These are phyloP conservation scores for Saraca asoca DNA, from an alignment of 331 rosid species.

Conservation along the genomic window DNA sequence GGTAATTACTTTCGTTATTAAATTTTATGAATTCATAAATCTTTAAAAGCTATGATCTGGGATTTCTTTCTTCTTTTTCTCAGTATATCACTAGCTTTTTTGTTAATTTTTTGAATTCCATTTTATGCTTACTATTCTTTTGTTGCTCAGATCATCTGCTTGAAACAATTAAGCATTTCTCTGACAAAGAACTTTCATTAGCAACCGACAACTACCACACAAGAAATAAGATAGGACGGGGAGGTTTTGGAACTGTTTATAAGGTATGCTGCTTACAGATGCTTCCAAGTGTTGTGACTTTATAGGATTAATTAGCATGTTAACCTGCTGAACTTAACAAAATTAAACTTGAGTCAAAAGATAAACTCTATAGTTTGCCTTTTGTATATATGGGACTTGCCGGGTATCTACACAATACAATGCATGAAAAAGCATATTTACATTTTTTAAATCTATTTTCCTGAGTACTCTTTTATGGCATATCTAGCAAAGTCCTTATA, in stretches of 20 bases:
- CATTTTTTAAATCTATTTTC: slow-evolving; percentile 9
- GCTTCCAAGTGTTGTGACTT: slow-evolving; percentile 26
- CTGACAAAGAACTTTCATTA: slow-evolving; percentile 61
- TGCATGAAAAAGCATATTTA: slow-evolving; percentile 8
- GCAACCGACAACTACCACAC: slow-evolving; percentile 76
- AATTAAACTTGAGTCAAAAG: slow-evolving; percentile 19
- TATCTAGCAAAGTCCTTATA: neutral
- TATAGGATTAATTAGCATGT: slow-evolving; percentile 26
- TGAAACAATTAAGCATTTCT: slow-evolving; percentile 60
- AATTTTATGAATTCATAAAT: neutral
- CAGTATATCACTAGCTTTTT: neutral
- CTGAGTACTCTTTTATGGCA: neutral
- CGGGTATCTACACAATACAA: too few species aligned
- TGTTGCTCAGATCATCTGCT: slow-evolving; percentile 49
- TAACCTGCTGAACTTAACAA: slow-evolving; percentile 18
- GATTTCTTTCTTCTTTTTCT: neutral
- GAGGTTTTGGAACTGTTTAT: slow-evolving; percentile 93
- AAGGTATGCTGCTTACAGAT: slow-evolving; percentile 55
- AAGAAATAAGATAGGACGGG: slow-evolving; percentile 76
- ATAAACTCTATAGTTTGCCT: neutral
- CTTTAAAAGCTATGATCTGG: too few species aligned
- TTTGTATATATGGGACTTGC: too few species aligned
- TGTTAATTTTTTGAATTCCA: neutral
- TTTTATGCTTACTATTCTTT: slow-evolving; percentile 18
- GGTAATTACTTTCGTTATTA: too few species aligned